These are phyloP conservation scores for Asterophora parasitica DNA, from an alignment of 768 basidiomycete species.

Conservation along the genomic window DNA sequence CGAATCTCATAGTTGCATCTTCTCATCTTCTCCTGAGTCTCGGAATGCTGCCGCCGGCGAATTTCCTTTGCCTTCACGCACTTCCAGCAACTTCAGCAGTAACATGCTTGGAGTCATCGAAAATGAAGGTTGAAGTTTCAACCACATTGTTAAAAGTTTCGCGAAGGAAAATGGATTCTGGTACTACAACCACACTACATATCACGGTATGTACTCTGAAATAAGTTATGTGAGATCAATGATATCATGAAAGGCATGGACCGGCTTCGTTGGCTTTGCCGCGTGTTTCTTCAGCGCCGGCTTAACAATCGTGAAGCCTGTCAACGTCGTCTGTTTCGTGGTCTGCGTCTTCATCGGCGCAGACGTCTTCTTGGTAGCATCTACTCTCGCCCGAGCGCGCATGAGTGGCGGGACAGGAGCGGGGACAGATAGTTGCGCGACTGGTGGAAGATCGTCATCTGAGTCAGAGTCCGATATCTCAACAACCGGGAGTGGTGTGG, in stretches of 20 bases:
- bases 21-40: no score
- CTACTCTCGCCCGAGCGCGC: constrained; percentile 12
- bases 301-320: background rate
- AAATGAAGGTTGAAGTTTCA: no score
- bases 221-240: constrained; percentile 13
- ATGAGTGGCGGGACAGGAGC: constrained; percentile 2
- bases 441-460: constrained; percentile 17
- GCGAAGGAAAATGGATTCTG: no score
- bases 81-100: no score
- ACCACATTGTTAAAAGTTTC: no score
- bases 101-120: no score
- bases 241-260: constrained; percentile 3
- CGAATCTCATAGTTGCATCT: no score
- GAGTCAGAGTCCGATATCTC: constrained; percentile 39
- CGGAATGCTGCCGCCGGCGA: no score
- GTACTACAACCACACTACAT: no score
- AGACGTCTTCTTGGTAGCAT: background rate
- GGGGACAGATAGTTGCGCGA: background rate
- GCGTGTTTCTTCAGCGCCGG: background rate
- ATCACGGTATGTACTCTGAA: no score
- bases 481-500: constrained; percentile 21
- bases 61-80: no score
- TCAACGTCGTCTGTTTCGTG: constrained; percentile 7
- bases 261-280: background rate
- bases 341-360: constrained; percentile 6